Conservation (phyloP, 495 filamentous ascomycete genomes). For the Hyaloscypha bicolor region DNA sequence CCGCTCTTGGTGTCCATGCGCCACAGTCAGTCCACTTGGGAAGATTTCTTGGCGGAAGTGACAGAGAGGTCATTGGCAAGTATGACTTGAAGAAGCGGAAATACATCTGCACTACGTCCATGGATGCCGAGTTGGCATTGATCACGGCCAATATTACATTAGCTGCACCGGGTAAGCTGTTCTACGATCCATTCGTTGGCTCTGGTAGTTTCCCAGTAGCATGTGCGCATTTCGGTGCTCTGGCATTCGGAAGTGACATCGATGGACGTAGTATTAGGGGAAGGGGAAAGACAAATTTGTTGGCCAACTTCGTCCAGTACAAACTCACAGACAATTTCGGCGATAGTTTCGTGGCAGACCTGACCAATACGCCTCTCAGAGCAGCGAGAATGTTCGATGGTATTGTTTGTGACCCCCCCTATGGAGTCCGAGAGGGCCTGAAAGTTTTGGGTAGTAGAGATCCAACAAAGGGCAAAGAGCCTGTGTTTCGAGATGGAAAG, state of each 20-base stretch:
- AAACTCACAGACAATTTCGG: slow-evolving; percentile 62
- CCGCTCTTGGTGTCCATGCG: slow-evolving; percentile 32
- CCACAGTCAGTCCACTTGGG: slow-evolving; percentile 72
- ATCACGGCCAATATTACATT: slow-evolving; percentile 90
- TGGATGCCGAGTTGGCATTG: slow-evolving; percentile 93
- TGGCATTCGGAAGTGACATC: slow-evolving; percentile 84
- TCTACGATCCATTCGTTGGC: slow-evolving; percentile 94
- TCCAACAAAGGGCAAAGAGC: slow-evolving; percentile 58
- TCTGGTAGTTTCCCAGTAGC: slow-evolving; percentile 90
- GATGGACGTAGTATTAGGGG: slow-evolving; percentile 87
- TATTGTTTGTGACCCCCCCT: slow-evolving; percentile 96
- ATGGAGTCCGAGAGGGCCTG: slow-evolving; percentile 93
- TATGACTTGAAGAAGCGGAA: slow-evolving; percentile 89
- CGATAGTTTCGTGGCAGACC: slow-evolving; percentile 80
- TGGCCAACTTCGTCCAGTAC: slow-evolving; percentile 86
- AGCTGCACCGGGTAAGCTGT: slow-evolving; percentile 76
- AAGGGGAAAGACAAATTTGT: slow-evolving; percentile 53
- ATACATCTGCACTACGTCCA: slow-evolving; percentile 94
- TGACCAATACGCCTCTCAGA: slow-evolving; percentile 85
- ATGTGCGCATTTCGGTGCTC: slow-evolving; percentile 84
- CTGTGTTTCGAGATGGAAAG: slow-evolving; percentile 69
- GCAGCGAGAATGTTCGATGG: slow-evolving; percentile 72
- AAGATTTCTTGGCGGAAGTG: slow-evolving; percentile 63
- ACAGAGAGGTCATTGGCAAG: slow-evolving; percentile 65
- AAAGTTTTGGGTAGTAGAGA: slow-evolving; percentile 81